A percentile compares a stretch with the other conserved stretches of the same genome.
phyloP scores from a whole-genome alignment of 2,329 filamentous ascomycete genomes.

The Chrysosporium keratinophilum region DNA sequence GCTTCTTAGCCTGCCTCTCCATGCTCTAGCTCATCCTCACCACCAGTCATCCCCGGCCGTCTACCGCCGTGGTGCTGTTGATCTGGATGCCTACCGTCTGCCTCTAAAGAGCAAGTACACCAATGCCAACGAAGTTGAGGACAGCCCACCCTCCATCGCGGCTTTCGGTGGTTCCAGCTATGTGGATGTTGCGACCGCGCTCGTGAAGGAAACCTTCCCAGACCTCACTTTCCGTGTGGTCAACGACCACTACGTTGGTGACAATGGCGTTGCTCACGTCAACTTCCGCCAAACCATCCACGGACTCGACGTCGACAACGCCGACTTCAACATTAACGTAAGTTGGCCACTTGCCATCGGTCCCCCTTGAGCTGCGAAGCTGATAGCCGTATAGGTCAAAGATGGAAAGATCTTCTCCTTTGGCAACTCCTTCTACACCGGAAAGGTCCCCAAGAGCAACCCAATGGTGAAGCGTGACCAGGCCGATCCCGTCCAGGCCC shows the following conservation, averaged over 20 bases:
- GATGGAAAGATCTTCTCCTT: constrained; percentile 15
- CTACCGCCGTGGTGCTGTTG: constrained; percentile 11
- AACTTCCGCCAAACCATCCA: constrained; percentile 14
- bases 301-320: constrained; percentile 14
- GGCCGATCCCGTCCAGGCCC: constrained; percentile 12
- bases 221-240: constrained; percentile 12
- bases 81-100: constrained; percentile 14
- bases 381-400: constrained; percentile 11
- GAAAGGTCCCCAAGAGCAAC: constrained; percentile 12
- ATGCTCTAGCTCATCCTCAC: constrained; percentile 10
- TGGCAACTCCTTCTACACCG: constrained; percentile 14
- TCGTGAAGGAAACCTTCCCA: constrained; percentile 11
- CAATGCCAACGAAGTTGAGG: constrained; percentile 1
- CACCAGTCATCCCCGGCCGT: constrained; percentile 1
- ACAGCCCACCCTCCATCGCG: constrained; percentile 7
- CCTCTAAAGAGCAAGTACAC: constrained; percentile 6
- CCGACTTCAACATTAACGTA: constrained; percentile 17
- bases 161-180: constrained; percentile 7
- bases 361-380: not conserved
- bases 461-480: constrained; percentile 11
- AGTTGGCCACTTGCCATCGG: not conserved
- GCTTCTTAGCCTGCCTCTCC: constrained; percentile 11
- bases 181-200: constrained; percentile 11
- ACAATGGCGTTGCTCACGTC: constrained; percentile 15
- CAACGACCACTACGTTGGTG: constrained; percentile 14